A percentile compares a stretch with the other conserved stretches of the same genome.
These are phyloP conservation scores for Petunia secreta DNA, from an alignment of 257 asterid species.

Conservation along the genomic window DNA sequence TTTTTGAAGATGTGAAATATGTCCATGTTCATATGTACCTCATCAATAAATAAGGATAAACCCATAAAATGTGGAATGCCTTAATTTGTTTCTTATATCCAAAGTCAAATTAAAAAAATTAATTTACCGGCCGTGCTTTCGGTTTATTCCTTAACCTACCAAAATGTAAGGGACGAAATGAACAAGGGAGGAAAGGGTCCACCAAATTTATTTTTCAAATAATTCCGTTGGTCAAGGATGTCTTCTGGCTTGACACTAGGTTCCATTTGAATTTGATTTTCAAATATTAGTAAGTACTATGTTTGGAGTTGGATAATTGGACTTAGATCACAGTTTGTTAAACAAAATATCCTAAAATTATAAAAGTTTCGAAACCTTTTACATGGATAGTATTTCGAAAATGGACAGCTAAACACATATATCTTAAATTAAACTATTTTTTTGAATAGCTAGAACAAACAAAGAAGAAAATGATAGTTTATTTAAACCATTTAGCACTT, in stretches of 20 bases:
- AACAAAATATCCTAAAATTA: not conserved
- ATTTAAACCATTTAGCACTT: no score
- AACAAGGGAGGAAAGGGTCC: conserved; percentile 6
- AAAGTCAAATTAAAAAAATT: not conserved
- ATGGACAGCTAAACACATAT: no score
- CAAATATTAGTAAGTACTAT: not conserved
- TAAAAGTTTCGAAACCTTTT: not conserved
- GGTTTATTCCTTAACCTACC: not conserved
- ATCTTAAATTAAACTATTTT: no score
- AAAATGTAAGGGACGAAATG: not conserved
- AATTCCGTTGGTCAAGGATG: not conserved
- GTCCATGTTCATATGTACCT: not conserved
- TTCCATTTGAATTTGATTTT: not conserved
- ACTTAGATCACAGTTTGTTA: not conserved
- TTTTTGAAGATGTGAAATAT: no score
- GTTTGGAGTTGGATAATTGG: not conserved
- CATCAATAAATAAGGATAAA: not conserved
- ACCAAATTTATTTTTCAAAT: not conserved
- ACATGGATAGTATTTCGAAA: not conserved
- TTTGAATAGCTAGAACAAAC: no score
- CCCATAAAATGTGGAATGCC: not conserved
- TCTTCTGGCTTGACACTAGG: not conserved
- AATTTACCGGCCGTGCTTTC: not conserved
- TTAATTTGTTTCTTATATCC: conserved; percentile 9
- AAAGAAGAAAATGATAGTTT: no score